A percentile compares a stretch with the other conserved stretches of the same genome.
Evolutionary conservation across 805 yeast genomes (phyloP).

Genomic region (Metschnikowia cubensis): DNA sequence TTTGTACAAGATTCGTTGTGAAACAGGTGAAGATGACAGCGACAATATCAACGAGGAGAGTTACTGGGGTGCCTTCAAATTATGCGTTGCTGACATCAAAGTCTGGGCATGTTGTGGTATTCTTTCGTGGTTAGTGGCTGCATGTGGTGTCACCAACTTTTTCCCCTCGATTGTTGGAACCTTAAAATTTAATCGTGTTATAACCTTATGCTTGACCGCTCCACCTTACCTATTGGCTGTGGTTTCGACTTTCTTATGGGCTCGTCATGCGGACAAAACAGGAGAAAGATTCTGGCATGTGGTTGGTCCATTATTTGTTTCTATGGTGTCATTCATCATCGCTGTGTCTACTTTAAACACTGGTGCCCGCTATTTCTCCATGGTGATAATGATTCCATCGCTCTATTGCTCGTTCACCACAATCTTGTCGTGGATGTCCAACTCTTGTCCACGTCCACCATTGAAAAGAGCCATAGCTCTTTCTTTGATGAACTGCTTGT

Average conservation of each 20-base stretch:
- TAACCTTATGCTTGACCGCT: constrained; percentile 54
- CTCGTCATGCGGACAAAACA: constrained; percentile 52
- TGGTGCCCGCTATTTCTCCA: constrained; percentile 56
- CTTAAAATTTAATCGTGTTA: constrained; percentile 45
- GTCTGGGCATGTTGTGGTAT: constrained; percentile 47
- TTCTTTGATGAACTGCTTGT: constrained; percentile 53
- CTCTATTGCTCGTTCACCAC: constrained; percentile 52
- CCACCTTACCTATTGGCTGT: constrained; percentile 57
- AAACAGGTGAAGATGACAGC: constrained; percentile 39
- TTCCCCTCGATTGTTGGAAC: constrained; percentile 60
- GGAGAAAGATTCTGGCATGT: constrained; percentile 55
- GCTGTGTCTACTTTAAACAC: constrained; percentile 48
- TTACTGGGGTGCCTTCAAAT: constrained; percentile 31
- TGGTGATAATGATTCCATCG: constrained; percentile 57
- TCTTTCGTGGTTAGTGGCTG: constrained; percentile 48
- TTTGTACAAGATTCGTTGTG: constrained; percentile 38
- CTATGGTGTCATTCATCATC: constrained; percentile 46
- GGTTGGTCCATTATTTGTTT: constrained; percentile 36
- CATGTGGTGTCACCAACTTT: constrained; percentile 58
- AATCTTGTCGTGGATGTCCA: constrained; percentile 53
- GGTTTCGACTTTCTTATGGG: constrained; percentile 47
- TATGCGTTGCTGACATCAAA: constrained; percentile 39
- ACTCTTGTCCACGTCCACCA: constrained; percentile 55
- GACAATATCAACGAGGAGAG: constrained; percentile 34
- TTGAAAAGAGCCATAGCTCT: constrained; percentile 55